These are phyloP conservation scores for Albugo candida DNA, from an alignment of 352 stramenopile species.

Conservation along the genomic window DNA sequence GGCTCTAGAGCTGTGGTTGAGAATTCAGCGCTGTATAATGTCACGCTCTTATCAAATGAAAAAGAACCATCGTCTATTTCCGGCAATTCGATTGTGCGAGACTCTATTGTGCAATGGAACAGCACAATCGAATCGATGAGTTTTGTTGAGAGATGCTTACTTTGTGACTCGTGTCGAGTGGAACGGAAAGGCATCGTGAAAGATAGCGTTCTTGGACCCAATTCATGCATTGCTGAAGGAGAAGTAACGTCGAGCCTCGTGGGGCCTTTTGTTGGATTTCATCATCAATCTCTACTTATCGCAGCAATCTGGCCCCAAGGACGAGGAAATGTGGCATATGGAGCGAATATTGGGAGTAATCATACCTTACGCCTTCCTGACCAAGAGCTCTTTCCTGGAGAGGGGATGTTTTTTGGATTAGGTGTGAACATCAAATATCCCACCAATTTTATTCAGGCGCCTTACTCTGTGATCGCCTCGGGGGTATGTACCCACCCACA, in stretches of 20 bases:
- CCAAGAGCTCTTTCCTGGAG: conserved; percentile 82
- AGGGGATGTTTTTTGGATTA: conserved; percentile 93
- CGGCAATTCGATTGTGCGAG: conserved; percentile 37
- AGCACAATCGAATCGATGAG: conserved; percentile 38
- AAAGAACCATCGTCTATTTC: conserved; percentile 21
- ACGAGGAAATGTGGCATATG: conserved; percentile 87
- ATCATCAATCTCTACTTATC: conserved; percentile 87
- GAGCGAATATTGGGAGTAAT: conserved; percentile 93
- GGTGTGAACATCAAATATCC: conserved; percentile 89
- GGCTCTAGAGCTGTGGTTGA: conserved; percentile 31
- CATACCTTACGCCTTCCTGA: conserved; percentile 85
- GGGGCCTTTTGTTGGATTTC: conserved; percentile 88
- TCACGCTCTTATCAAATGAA: conserved; percentile 43
- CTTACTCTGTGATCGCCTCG: conserved; percentile 90
- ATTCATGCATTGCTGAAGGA: conserved; percentile 72
- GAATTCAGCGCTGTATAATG: conserved; percentile 31
- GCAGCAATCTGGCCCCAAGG: conserved; percentile 80
- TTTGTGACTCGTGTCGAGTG: conserved; percentile 62
- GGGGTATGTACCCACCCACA: conserved; percentile 83
- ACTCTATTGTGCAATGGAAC: conserved; percentile 56
- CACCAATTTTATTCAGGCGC: conserved; percentile 78
- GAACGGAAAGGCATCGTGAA: conserved; percentile 70
- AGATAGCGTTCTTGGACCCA: conserved; percentile 71
- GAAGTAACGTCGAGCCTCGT: conserved; percentile 84
- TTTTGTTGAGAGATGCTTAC: conserved; percentile 38